Evolutionary conservation across 371 early-diverging fungal genomes (phyloP), one percentile per base, ranked within the genome.

Genomic region (Chytridium lagenaria): DNA sequence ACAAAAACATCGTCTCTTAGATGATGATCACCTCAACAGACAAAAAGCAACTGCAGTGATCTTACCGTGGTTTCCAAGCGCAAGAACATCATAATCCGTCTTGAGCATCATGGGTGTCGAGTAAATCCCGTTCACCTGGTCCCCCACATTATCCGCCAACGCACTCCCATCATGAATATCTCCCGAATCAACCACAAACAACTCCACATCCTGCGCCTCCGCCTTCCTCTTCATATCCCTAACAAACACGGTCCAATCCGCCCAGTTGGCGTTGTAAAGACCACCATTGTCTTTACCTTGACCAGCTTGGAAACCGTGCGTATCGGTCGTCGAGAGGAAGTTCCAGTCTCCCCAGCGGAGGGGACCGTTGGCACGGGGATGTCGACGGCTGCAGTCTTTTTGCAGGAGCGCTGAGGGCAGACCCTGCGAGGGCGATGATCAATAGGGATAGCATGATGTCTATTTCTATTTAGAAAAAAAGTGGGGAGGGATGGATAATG

Each of bases 31-130:
- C 12, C 44, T 7, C 7, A 44, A 44, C 44, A 44, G n/a, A n/a
- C n/a, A n/a, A n/a, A n/a, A n/a, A n/a, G n/a, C n/a, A n/a, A n/a
- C n/a, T n/a, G n/a, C n/a, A n/a, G n/a, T n/a, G n/a, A n/a, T n/a
- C n/a, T n/a, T n/a, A n/a, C n/a, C 89, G 74, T 89, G 88, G 76
- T 89, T 89, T 50, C 89, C 89, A 44, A 85, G 83, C 2, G 81
- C 69, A 40, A 86, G 76, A 19, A 85, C 66, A 69, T 86, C 87
- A 50, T 86, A 89, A 74, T 68, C 70, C 1, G 34, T 30, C 67
- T 40, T 44, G 16, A 19, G 23, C 15, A 75, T 61, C 67, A 87
- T 73, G 2, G 87, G 86, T 37, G 84, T 80, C 0, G 85, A 79
- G 51, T 82, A 69, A 12, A 74, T 34, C 0, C 87, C 89, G n/a